These are phyloP conservation scores for Hygrocybe punicea DNA, from an alignment of 768 basidiomycete genomes.

Conservation along the genomic window DNA sequence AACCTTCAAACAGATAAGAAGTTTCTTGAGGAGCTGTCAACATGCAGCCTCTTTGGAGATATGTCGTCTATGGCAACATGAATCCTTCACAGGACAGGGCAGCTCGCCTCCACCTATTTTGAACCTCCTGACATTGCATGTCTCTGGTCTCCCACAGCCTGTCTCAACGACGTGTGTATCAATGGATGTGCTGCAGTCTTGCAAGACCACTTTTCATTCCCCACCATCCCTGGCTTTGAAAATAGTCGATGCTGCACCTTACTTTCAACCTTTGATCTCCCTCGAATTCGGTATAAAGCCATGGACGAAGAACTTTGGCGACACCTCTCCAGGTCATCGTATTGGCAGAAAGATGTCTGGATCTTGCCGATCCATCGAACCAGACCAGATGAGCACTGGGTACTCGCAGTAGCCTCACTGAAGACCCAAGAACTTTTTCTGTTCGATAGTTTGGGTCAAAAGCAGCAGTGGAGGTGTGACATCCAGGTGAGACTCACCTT, in stretches of 20 bases:
- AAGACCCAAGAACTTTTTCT: slow-evolving; percentile 15
- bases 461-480: slow-evolving; percentile 7
- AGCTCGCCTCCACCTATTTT: neutral
- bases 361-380: slow-evolving; percentile 36
- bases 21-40: too few relatives aligned
- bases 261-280: slow-evolving; percentile 20
- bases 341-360: slow-evolving; percentile 33
- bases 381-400: slow-evolving; percentile 28
- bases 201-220: neutral
- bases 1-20: too few relatives aligned
- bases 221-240: neutral
- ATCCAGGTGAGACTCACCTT: slow-evolving; percentile 4
- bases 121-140: slow-evolving; percentile 10
- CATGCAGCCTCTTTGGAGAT: too few relatives aligned
- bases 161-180: slow-evolving; percentile 26
- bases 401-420: slow-evolving; percentile 24
- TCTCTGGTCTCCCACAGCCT: neutral
- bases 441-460: slow-evolving; percentile 32
- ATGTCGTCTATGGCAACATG: too few relatives aligned
- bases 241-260: slow-evolving; percentile 4
- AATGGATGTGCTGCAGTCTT: slow-evolving; percentile 26
- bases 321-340: slow-evolving; percentile 10
- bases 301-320: slow-evolving; percentile 22
- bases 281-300: slow-evolving; percentile 12
- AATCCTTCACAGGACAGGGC: too few relatives aligned